Conservation (phyloP, 75 land plant genomes). For the Sequoiadendron giganteum region DNA sequence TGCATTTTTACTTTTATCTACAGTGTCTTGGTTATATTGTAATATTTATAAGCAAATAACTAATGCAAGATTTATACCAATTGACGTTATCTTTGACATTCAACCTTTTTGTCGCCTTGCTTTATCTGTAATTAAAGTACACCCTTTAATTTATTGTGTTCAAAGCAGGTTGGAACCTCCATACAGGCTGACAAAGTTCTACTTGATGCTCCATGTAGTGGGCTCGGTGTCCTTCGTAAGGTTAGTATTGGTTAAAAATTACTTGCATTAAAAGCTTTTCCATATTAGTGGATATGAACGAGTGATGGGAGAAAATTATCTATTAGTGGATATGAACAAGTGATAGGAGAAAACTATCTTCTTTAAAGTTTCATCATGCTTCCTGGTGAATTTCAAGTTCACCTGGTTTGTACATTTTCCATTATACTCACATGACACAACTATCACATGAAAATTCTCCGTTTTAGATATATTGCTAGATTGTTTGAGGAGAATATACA, state of each 20-base stretch:
- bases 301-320: too few relatives aligned
- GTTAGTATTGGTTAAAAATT: conserved; percentile 29
- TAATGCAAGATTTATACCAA: conserved; percentile 11
- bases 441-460: not conserved
- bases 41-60: not conserved
- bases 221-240: conserved; percentile 92
- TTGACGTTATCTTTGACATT: not conserved
- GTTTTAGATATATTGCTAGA: not conserved
- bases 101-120: conserved; percentile 4
- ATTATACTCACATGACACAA: not conserved
- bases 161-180: conserved; percentile 19
- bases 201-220: conserved; percentile 93
- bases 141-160: not conserved
- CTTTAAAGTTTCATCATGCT: not conserved
- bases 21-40: not conserved
- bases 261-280: not conserved
- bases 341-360: too few relatives aligned
- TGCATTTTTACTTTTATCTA: not conserved
- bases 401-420: not conserved
- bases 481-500: not conserved
- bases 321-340: not conserved
- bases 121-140: conserved; percentile 21
- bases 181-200: conserved; percentile 70
- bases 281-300: not conserved
- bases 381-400: not conserved